Conservation (phyloP, 2,329 filamentous ascomycete genomes). For the Hypoxylon sp. region DNA sequence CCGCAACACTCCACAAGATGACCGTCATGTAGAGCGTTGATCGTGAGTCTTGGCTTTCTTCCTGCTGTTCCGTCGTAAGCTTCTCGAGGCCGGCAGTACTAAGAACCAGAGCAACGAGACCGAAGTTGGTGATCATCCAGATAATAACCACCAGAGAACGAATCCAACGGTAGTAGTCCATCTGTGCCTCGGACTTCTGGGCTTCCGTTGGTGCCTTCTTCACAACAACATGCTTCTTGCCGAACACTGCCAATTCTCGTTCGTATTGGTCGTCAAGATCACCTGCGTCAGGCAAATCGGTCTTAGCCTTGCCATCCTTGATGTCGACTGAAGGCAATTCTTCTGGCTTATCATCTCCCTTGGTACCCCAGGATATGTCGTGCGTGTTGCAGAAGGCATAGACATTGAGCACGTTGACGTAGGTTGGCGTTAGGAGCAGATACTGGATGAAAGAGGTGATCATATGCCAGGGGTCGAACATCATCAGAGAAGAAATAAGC, state of each 20-base stretch:
- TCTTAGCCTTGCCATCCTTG: constrained; percentile 89
- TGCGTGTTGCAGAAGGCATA: constrained; percentile 99
- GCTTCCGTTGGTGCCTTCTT: constrained; percentile 65
- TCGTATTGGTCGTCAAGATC: constrained; percentile 97
- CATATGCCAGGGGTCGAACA: constrained; percentile 99
- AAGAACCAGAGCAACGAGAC: constrained; percentile 83
- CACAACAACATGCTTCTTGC: constrained; percentile 76
- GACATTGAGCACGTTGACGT: constrained; percentile 98
- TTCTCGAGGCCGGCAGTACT: constrained; percentile 83
- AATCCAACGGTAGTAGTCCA: constrained; percentile 98
- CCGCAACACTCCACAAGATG: constrained; percentile 89
- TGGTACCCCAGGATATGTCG: constrained; percentile 97
- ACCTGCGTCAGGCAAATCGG: constrained; percentile 92
- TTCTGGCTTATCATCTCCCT: constrained; percentile 95
- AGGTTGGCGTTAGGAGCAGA: constrained; percentile 91
- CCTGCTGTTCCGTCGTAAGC: constrained; percentile 58
- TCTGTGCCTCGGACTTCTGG: constrained; percentile 79
- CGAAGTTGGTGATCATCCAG: constrained; percentile 98
- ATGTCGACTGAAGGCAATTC: constrained; percentile 87
- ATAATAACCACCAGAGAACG: constrained; percentile 88
- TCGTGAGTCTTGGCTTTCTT: constrained; percentile 59
- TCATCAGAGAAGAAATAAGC: constrained; percentile 88
- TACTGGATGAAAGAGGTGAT: constrained; percentile 96
- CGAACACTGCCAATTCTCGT: constrained; percentile 77
- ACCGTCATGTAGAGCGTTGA: constrained; percentile 86